Evolutionary conservation across 208 protist species (phyloP).

Genomic region (Wallacemonas sp.): DNA sequence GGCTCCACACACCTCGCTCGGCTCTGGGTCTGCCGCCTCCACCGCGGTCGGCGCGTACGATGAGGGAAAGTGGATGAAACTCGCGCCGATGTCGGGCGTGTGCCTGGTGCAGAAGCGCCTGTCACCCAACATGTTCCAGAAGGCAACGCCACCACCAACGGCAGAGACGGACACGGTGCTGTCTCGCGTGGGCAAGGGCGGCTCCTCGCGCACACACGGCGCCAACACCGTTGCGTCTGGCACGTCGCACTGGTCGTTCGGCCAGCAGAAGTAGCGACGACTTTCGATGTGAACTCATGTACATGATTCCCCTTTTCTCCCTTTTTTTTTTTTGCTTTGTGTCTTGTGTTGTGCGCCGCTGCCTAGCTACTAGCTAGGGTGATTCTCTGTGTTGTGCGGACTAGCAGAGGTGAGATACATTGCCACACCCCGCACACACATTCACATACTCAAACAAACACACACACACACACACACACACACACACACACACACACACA

Average conservation of each 20-base stretch:
- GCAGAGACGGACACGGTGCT: no score
- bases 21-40: not conserved
- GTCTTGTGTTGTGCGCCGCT: conserved; percentile 1
- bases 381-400: no score
- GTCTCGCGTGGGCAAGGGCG: no score
- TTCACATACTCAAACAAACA: not conserved
- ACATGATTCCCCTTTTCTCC: not conserved
- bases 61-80: conserved; percentile 31
- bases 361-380: not conserved
- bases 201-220: not conserved
- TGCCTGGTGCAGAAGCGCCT: conserved; percentile 59
- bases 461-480: not conserved
- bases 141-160: no score
- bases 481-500: no score
- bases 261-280: not conserved
- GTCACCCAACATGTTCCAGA: conserved; percentile 1
- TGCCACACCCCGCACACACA: no score
- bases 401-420: no score
- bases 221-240: not conserved
- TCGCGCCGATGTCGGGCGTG: conserved; percentile 49
- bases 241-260: conserved; percentile 1
- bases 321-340: conserved; percentile 9
- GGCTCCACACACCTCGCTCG: not conserved
- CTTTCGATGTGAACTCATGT: not conserved
- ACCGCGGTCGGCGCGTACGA: not conserved